Evolutionary conservation across 768 basidiomycete genomes (phyloP).

Genomic region (Boletus huronensis): DNA sequence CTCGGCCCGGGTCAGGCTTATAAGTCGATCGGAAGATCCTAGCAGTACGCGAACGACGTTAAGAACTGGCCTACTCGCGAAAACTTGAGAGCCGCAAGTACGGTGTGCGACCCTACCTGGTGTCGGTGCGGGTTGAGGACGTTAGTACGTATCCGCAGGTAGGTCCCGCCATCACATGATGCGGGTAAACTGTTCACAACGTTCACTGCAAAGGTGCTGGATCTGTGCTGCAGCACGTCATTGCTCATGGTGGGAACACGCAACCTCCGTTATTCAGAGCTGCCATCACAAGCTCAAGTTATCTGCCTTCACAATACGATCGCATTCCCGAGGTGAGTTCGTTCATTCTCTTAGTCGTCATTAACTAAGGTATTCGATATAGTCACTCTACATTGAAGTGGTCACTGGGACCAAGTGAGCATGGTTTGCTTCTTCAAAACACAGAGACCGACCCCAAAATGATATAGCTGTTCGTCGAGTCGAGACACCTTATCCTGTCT

Average conservation of each 20-base stretch:
- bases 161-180: not conserved
- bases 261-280: constrained; percentile 4
- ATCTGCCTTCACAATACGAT: constrained; percentile 6
- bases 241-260: constrained; percentile 3
- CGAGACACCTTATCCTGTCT: constrained; percentile 5
- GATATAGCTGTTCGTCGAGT: not conserved
- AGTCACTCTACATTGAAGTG: constrained; percentile 3
- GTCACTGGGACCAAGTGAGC: not conserved
- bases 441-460: not conserved
- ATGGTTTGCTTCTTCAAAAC: too few species aligned
- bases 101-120: too few species aligned
- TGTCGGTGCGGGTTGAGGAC: too few species aligned
- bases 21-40: too few species aligned
- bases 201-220: not conserved
- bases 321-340: not conserved
- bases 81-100: too few species aligned
- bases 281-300: constrained; percentile 9
- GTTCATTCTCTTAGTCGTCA: not conserved
- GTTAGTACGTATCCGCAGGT: constrained; percentile 11
- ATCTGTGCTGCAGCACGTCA: constrained; percentile 8
- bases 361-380: not conserved
- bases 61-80: too few species aligned
- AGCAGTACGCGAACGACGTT: too few species aligned
- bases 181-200: too few species aligned
- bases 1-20: too few species aligned